Conservation (phyloP, 2,329 filamentous ascomycete species). For the Neocucurbitaria cava region DNA sequence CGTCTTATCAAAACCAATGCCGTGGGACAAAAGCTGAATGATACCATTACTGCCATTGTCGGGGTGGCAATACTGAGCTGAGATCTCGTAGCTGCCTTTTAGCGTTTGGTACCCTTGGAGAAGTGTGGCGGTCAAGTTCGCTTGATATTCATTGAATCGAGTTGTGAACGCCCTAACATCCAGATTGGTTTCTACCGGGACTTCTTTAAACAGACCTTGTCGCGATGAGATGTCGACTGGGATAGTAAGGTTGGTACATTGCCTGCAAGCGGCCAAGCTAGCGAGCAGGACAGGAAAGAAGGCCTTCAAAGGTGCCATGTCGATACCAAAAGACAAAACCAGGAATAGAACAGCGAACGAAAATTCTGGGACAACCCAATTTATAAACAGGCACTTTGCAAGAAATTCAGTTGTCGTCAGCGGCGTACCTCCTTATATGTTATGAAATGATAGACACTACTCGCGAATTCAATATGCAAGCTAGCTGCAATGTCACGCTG, state of each 20-base stretch:
- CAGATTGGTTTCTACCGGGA: constrained; percentile 59
- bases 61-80: constrained; percentile 68
- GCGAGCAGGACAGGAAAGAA: constrained; percentile 24
- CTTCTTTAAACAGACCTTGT: constrained; percentile 61
- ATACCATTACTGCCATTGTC: constrained; percentile 45
- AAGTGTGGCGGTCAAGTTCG: constrained; percentile 57
- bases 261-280: constrained; percentile 28
- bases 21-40: constrained; percentile 60
- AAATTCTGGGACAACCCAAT: background rate
- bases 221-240: constrained; percentile 62
- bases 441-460: background rate
- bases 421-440: background rate
- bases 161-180: constrained; percentile 64
- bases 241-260: constrained; percentile 62
- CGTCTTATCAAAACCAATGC: constrained; percentile 62
- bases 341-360: no score
- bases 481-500: constrained; percentile 1
- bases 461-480: background rate
- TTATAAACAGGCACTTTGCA: no score
- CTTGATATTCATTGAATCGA: constrained; percentile 20
- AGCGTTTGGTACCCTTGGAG: constrained; percentile 60
- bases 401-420: background rate
- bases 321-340: background rate
- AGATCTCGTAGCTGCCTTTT: constrained; percentile 63
- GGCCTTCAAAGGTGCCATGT: constrained; percentile 18